Conservation (phyloP, 139 green algal species). For the Chlamydomonas eustigma region DNA sequence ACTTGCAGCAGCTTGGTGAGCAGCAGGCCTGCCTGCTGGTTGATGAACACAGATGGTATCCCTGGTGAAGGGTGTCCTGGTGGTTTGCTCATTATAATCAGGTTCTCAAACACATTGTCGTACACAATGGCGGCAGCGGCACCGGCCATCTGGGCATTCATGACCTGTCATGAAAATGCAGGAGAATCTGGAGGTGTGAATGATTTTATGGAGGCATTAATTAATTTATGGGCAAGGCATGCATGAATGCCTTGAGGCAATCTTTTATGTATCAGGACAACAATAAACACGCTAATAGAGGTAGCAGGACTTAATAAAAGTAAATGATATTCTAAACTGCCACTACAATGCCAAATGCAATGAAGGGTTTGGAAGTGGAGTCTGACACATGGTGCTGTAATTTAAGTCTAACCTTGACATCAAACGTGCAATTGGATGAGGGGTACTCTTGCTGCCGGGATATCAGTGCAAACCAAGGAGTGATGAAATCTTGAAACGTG, state of each 20-base stretch:
- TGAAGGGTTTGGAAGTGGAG: background rate
- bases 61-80: slow-evolving; percentile 44
- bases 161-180: slow-evolving; percentile 40
- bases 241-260: background rate
- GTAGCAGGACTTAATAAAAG: background rate
- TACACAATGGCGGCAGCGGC: slow-evolving; percentile 73
- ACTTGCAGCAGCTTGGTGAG: slow-evolving; percentile 57
- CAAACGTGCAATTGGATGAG: slow-evolving; percentile 66
- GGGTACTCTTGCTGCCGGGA: slow-evolving; percentile 42
- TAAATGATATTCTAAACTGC: background rate
- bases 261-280: background rate
- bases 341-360: background rate
- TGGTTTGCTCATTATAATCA: slow-evolving; percentile 81
- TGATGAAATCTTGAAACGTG: slow-evolving; percentile 20
- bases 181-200: no score
- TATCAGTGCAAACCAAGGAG: slow-evolving; percentile 68
- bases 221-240: background rate
- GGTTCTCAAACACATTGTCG: slow-evolving; percentile 55
- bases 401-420: slow-evolving; percentile 72
- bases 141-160: slow-evolving; percentile 61
- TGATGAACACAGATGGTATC: slow-evolving; percentile 79
- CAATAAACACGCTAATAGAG: no score
- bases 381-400: background rate
- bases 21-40: slow-evolving; percentile 57
- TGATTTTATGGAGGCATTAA: background rate